Percentiles rank a stretch among this genome's conserved stretches.
Conservation (phyloP, 495 filamentous ascomycete genomes). For the Penicillium herquei region DNA sequence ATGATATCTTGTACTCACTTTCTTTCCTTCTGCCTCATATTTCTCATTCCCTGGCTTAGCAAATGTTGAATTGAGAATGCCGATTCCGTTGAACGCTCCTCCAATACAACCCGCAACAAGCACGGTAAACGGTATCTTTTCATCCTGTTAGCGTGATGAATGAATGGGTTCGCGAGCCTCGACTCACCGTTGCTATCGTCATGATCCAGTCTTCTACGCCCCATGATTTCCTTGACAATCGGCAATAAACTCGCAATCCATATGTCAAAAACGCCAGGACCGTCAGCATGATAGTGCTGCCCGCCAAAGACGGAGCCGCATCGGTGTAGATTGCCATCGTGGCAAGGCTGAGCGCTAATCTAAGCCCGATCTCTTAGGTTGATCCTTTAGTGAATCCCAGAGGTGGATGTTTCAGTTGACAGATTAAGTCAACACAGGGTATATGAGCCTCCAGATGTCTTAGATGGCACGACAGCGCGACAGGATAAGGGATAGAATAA, state of each 20-base stretch:
- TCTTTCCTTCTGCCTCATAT: slow-evolving; percentile 17
- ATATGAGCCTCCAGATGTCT: too few species aligned
- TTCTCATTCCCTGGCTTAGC: slow-evolving; percentile 14
- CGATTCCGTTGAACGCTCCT: slow-evolving; percentile 28
- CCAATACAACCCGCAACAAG: slow-evolving; percentile 20
- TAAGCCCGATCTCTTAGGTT: too few species aligned
- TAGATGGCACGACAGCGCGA: too few species aligned
- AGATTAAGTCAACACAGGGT: too few species aligned
- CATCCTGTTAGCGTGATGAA: background rate
- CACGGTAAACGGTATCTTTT: slow-evolving; percentile 24
- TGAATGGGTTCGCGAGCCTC: too few species aligned
- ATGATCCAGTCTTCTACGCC: slow-evolving; percentile 28
- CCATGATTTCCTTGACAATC: slow-evolving; percentile 19
- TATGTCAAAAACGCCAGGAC: slow-evolving; percentile 17
- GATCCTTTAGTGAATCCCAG: too few species aligned
- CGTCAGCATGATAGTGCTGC: slow-evolving; percentile 21
- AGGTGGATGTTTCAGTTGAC: too few species aligned
- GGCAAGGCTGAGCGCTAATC: too few species aligned
- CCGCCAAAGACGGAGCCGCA: slow-evolving; percentile 18
- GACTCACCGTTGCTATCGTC: slow-evolving; percentile 20
- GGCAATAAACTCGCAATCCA: slow-evolving; percentile 20
- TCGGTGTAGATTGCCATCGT: slow-evolving; percentile 22
- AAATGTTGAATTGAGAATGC: slow-evolving; percentile 12
- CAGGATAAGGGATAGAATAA: too few species aligned
- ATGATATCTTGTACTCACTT: slow-evolving; percentile 6